Conservation (phyloP, 495 filamentous ascomycete genomes). For the Parathielavia appendiculata region DNA sequence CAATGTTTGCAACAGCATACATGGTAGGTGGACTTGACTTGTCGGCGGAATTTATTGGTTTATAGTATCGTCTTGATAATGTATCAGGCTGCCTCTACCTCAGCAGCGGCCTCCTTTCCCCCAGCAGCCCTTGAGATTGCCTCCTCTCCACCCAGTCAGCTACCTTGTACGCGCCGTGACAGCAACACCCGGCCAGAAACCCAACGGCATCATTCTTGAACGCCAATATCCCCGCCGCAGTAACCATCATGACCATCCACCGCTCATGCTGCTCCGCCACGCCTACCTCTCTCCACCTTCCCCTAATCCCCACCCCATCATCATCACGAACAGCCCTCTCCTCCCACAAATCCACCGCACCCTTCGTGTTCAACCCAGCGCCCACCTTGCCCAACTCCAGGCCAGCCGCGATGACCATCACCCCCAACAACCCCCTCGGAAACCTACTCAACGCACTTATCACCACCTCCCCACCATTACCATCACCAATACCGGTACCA, state of each 20-base stretch:
- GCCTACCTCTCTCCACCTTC: slow-evolving; percentile 29
- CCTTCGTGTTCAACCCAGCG: slow-evolving; percentile 64
- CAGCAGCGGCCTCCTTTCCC: slow-evolving; percentile 30
- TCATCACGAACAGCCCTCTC: slow-evolving; percentile 21
- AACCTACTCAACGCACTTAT: slow-evolving; percentile 63
- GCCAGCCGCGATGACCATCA: slow-evolving; percentile 86
- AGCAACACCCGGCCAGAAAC: slow-evolving; percentile 60
- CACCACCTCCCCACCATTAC: slow-evolving; percentile 35
- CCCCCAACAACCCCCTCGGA: slow-evolving; percentile 66
- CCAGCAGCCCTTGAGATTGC: slow-evolving; percentile 2
- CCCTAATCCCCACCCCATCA: not conserved
- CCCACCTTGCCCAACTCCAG: slow-evolving; percentile 81
- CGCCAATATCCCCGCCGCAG: slow-evolving; percentile 71
- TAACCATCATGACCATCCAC: slow-evolving; percentile 85
- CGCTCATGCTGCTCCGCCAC: slow-evolving; percentile 61
- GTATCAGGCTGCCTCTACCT: not conserved
- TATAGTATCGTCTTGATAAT: not conserved
- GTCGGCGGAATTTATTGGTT: not conserved
- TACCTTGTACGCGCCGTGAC: slow-evolving; percentile 42
- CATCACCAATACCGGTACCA: no score
- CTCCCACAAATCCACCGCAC: slow-evolving; percentile 56
- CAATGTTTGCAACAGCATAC: no score
- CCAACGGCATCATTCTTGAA: slow-evolving; percentile 86
- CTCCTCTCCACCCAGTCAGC: slow-evolving; percentile 37
- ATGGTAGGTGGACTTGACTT: no score